A percentile compares a stretch with the other conserved stretches of the same genome.
These are phyloP conservation scores for Hyaloscypha bicolor DNA, from an alignment of 495 filamentous ascomycete species.

Conservation along the genomic window DNA sequence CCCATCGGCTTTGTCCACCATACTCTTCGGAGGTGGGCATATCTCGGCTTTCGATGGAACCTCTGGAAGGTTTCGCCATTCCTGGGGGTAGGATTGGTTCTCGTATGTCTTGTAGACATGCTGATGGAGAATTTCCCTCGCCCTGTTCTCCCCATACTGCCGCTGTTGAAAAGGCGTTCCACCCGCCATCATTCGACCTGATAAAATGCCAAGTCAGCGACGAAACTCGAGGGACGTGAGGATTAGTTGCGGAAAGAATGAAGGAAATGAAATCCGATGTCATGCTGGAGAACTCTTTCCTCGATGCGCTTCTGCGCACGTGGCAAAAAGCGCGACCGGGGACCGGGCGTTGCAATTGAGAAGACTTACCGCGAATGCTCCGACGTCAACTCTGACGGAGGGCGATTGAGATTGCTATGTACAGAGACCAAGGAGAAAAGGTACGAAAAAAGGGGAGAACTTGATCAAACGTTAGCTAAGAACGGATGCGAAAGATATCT, in stretches of 20 bases:
- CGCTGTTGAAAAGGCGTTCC: no score
- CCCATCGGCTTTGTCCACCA: neutral
- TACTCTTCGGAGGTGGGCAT: conserved; percentile 26
- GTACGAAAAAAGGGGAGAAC: no score
- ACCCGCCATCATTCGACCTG: neutral
- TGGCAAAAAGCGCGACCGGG: no score
- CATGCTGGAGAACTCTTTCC: no score
- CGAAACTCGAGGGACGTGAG: no score
- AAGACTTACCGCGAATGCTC: neutral
- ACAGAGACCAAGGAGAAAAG: no score
- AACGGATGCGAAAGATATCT: neutral
- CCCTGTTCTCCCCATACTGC: neutral
- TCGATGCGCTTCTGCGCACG: no score
- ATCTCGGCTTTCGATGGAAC: conserved; percentile 50
- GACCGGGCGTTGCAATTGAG: neutral
- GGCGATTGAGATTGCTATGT: no score
- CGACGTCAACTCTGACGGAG: no score
- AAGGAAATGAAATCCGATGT: no score
- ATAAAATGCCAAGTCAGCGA: neutral
- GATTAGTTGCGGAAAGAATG: no score
- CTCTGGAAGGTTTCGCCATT: conserved; percentile 48
- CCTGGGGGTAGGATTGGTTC: conserved; percentile 23
- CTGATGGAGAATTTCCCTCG: neutral
- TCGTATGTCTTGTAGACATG: conserved; percentile 23
- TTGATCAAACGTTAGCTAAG: no score